These are phyloP conservation scores for Suillus lakei DNA, from an alignment of 768 basidiomycete genomes.

Conservation along the genomic window DNA sequence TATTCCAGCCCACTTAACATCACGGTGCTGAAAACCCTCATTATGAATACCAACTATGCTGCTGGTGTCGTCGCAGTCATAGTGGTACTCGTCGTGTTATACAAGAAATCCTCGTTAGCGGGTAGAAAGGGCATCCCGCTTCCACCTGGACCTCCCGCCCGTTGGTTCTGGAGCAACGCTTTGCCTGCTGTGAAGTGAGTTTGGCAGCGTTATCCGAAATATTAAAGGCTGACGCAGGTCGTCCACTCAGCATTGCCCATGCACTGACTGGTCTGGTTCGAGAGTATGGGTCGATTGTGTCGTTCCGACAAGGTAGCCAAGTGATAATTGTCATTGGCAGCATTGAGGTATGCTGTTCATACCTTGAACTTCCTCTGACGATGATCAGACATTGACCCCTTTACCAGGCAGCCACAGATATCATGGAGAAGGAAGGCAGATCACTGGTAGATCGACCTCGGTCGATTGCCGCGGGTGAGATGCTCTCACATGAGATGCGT, in stretches of 20 bases:
- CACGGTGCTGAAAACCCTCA: constrained; percentile 22
- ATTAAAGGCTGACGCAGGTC: not conserved
- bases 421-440: constrained; percentile 65
- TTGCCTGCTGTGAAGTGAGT: constrained; percentile 13
- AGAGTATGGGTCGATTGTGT: constrained; percentile 59
- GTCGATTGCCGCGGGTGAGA: constrained; percentile 56
- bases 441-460: constrained; percentile 53
- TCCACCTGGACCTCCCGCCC: constrained; percentile 24
- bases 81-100: not conserved
- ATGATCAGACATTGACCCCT: constrained; percentile 47
- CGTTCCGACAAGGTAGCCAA: constrained; percentile 49
- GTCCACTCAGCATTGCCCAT: constrained; percentile 7
- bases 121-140: constrained; percentile 12
- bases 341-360: constrained; percentile 19
- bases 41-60: constrained; percentile 46
- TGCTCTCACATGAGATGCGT: constrained; percentile 58
- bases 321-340: constrained; percentile 22
- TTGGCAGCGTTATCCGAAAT: not conserved
- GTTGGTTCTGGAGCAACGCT: constrained; percentile 20
- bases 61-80: constrained; percentile 49
- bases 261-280: constrained; percentile 55
- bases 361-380: constrained; percentile 18
- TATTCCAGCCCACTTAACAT: constrained; percentile 38
- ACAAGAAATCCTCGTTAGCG: constrained; percentile 1
- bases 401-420: constrained; percentile 58